Conservation (phyloP, 352 stramenopile genomes). For the Elongisporangium anandrum region DNA sequence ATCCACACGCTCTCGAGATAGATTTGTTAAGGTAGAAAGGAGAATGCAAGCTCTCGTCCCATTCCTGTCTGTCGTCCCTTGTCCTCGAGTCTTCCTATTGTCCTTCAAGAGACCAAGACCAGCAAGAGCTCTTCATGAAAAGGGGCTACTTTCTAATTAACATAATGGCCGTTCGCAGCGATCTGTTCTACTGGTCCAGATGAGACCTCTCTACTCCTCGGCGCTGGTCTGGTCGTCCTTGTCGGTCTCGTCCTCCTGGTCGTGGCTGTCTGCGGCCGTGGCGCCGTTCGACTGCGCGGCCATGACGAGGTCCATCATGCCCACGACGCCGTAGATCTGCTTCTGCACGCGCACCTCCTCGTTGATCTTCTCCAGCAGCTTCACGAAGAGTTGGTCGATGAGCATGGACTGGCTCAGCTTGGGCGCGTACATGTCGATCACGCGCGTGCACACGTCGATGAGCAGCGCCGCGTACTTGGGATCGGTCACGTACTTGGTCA, state of each 20-base stretch:
- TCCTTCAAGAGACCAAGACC: too few species aligned
- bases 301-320: slow-evolving; percentile 90
- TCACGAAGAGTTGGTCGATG: slow-evolving; percentile 93
- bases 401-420: slow-evolving; percentile 90
- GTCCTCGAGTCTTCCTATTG: too few species aligned
- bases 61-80: not conserved
- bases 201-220: slow-evolving; percentile 18
- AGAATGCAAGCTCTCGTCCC: slow-evolving; percentile 1
- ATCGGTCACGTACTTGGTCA: slow-evolving; percentile 94
- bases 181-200: not conserved
- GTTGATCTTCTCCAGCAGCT: slow-evolving; percentile 84
- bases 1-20: slow-evolving; percentile 87
- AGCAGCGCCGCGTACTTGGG: slow-evolving; percentile 92
- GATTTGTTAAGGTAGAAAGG: slow-evolving; percentile 34
- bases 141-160: slow-evolving; percentile 11
- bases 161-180: not conserved
- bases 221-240: not conserved
- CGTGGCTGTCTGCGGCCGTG: slow-evolving; percentile 16
- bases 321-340: slow-evolving; percentile 80
- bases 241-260: slow-evolving; percentile 14
- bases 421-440: slow-evolving; percentile 93
- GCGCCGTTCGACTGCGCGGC: slow-evolving; percentile 74
- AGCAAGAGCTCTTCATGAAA: not conserved
- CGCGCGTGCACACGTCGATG: slow-evolving; percentile 89
- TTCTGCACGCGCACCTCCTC: slow-evolving; percentile 85